These are phyloP conservation scores for Rhinocladiella mackenziei DNA, from an alignment of 2,329 filamentous ascomycete species.

Conservation along the genomic window DNA sequence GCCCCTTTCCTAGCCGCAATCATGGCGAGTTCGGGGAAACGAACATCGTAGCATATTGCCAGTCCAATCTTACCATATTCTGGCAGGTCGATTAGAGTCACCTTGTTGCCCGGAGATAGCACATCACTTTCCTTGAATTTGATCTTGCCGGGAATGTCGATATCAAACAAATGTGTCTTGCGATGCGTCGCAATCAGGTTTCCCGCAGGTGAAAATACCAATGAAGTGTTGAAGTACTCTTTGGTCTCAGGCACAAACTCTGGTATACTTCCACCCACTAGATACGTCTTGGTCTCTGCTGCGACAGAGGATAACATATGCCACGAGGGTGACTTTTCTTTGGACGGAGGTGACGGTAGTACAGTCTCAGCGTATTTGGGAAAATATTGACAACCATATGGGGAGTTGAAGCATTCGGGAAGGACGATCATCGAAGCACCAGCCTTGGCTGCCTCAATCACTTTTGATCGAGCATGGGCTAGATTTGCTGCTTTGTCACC, in stretches of 20 bases:
- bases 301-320: conserved; percentile 79
- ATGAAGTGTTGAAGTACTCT: conserved; percentile 83
- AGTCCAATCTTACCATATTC: conserved; percentile 83
- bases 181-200: conserved; percentile 80
- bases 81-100: conserved; percentile 81
- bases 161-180: conserved; percentile 96
- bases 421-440: conserved; percentile 87
- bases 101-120: conserved; percentile 74
- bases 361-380: conserved; percentile 87
- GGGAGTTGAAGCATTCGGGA: conserved; percentile 98
- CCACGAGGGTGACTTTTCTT: conserved; percentile 72
- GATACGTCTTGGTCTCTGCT: conserved; percentile 69
- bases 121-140: conserved; percentile 87
- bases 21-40: conserved; percentile 89
- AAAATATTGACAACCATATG: conserved; percentile 90
- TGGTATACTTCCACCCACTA: conserved; percentile 89
- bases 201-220: conserved; percentile 76
- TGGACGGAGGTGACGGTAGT: conserved; percentile 68
- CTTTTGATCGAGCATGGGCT: conserved; percentile 70
- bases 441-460: conserved; percentile 69
- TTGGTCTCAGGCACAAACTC: conserved; percentile 66
- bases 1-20: conserved; percentile 81
- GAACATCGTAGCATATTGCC: conserved; percentile 96
- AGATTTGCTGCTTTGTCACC: conserved; percentile 85
- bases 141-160: conserved; percentile 94